phyloP scores from a whole-genome alignment of 768 basidiomycete genomes.

The Rhodotorula kratochvilovae region DNA sequence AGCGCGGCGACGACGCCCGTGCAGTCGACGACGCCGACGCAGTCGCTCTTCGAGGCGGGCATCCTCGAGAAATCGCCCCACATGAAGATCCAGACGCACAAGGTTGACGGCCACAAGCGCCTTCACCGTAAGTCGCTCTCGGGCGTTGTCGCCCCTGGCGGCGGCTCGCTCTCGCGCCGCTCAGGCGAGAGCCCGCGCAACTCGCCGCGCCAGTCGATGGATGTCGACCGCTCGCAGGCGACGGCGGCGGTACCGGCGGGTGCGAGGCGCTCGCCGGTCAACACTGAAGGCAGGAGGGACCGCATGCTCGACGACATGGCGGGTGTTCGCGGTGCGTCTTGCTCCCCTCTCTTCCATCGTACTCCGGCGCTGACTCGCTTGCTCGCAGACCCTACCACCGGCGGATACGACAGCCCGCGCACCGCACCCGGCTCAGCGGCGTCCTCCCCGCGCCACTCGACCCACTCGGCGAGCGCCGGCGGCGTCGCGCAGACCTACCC shows the following conservation, averaged over 20 bases:
- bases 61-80: constrained; percentile 21
- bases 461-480: not conserved
- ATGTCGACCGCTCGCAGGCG: not conserved
- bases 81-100: constrained; percentile 25
- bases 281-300: constrained; percentile 14
- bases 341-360: not conserved
- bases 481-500: not conserved
- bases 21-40: not conserved
- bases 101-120: constrained; percentile 18
- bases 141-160: not conserved
- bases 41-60: constrained; percentile 6
- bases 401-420: not conserved
- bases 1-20: not conserved
- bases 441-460: not conserved
- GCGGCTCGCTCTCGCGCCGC: not conserved
- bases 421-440: not conserved
- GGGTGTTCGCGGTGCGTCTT: constrained; percentile 11
- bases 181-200: not conserved
- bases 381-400: not conserved
- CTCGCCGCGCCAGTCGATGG: not conserved
- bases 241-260: not conserved
- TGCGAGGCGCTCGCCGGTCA: not conserved
- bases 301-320: constrained; percentile 15
- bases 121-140: constrained; percentile 24
- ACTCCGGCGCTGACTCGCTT: not conserved